Conservation (phyloP, 192 early-diverging fungal genomes). For the Cladochytrium replicatum region DNA sequence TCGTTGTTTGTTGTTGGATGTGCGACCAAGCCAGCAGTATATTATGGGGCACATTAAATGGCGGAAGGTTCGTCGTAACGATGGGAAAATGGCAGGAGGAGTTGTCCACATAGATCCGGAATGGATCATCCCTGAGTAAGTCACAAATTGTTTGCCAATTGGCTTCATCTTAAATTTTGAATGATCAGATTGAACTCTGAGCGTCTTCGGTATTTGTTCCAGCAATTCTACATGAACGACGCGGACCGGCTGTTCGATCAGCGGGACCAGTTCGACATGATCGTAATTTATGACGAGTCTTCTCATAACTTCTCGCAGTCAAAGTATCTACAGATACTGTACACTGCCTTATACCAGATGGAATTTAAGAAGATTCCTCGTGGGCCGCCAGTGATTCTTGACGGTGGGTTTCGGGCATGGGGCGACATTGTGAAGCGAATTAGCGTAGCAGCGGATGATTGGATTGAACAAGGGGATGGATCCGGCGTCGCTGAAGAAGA, state of each 20-base stretch:
- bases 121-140: conserved; percentile 11
- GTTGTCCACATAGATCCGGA: conserved; percentile 73
- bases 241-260: conserved; percentile 51
- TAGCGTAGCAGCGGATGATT: conserved; percentile 26
- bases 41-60: conserved; percentile 58
- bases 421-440: conserved; percentile 30
- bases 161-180: conserved; percentile 19
- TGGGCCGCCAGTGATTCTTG: conserved; percentile 54
- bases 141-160: conserved; percentile 5
- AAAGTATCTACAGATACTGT: conserved; percentile 29
- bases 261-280: conserved; percentile 49
- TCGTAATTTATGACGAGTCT: conserved; percentile 1
- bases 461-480: conserved; percentile 35
- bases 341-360: conserved; percentile 50
- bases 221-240: conserved; percentile 47
- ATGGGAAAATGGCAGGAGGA: conserved; percentile 8
- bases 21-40: conserved; percentile 61
- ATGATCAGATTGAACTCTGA: conserved; percentile 26
- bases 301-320: conserved; percentile 1
- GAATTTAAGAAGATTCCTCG: conserved; percentile 43
- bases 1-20: conserved; percentile 69
- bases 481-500: background rate
- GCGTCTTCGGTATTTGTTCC: conserved; percentile 30
- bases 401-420: conserved; percentile 81
- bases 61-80: conserved; percentile 4